phyloP scores from a whole-genome alignment of 345 rosid genomes.

The Linum tenue region DNA sequence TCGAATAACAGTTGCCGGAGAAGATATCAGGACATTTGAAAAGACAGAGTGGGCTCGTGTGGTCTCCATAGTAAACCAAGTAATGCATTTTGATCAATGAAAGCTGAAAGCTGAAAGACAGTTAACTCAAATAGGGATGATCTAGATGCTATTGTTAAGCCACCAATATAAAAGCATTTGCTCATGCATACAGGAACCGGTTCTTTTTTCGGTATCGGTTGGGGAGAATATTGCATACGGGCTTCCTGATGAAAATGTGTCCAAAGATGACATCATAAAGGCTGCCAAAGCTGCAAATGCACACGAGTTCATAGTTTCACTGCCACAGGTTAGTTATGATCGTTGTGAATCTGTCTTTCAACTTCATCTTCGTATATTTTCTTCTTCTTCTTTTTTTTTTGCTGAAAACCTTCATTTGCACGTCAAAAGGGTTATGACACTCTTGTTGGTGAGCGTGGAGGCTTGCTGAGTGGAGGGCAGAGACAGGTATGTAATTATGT shows the following conservation, averaged over 20 bases:
- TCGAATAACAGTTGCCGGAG: constrained; percentile 73
- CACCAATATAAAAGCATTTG: background rate
- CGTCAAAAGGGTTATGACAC: constrained; percentile 76
- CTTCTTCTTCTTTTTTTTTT: background rate
- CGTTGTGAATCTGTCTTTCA: background rate
- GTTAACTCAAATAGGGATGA: too few species aligned
- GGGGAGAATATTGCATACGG: constrained; percentile 98
- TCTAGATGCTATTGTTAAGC: background rate
- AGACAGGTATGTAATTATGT: constrained; percentile 55
- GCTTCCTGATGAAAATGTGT: constrained; percentile 80
- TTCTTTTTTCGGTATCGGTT: constrained; percentile 80
- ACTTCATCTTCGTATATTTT: background rate
- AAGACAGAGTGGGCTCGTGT: constrained; percentile 86
- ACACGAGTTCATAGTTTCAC: constrained; percentile 84
- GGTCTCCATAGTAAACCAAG: constrained; percentile 94
- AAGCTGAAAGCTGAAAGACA: too few species aligned
- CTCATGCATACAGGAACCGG: constrained; percentile 58
- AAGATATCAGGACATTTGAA: constrained; percentile 86
- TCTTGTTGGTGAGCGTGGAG: constrained; percentile 83
- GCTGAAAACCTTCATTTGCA: constrained; percentile 8
- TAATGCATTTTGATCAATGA: constrained; percentile 16
- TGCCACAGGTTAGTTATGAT: constrained; percentile 59
- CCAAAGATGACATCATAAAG: constrained; percentile 77
- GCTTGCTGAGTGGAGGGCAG: constrained; percentile 91
- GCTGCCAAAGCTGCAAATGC: constrained; percentile 98